These are phyloP conservation scores for Mycoemilia scoparia DNA, from an alignment of 192 early-diverging fungal genomes.

Conservation along the genomic window DNA sequence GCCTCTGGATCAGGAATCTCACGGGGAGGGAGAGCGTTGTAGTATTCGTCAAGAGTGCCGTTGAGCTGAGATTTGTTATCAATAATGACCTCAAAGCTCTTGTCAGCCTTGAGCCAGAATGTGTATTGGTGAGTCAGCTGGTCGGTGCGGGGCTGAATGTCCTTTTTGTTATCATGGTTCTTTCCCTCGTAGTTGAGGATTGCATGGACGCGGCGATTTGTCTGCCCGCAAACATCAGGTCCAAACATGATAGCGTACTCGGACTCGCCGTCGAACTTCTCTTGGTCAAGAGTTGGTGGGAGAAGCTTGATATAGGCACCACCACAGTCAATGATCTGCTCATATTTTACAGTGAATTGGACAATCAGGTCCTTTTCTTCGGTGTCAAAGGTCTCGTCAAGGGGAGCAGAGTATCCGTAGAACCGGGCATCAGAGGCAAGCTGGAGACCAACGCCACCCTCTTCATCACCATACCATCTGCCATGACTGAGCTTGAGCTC, in stretches of 20 bases:
- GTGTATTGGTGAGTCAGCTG: conserved; percentile 79
- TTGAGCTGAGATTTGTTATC: conserved; percentile 62
- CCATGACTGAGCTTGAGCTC: conserved; percentile 51
- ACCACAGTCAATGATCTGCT: conserved; percentile 77
- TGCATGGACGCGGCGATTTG: conserved; percentile 79
- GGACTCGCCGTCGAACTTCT: conserved; percentile 67
- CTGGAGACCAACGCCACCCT: conserved; percentile 49
- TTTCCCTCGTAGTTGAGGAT: conserved; percentile 91
- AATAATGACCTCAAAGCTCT: conserved; percentile 55
- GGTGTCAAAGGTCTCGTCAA: conserved; percentile 58
- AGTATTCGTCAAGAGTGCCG: conserved; percentile 62
- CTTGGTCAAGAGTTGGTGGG: conserved; percentile 58
- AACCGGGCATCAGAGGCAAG: conserved; percentile 64
- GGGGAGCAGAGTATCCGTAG: conserved; percentile 65
- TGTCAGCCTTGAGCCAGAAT: conserved; percentile 56
- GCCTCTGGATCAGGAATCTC: conserved; percentile 65
- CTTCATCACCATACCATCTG: conserved; percentile 54
- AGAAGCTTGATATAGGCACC: conserved; percentile 84
- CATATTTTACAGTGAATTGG: conserved; percentile 85
- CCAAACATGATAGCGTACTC: conserved; percentile 69
- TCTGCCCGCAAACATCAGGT: conserved; percentile 82
- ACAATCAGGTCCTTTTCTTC: conserved; percentile 67
- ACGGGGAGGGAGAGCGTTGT: conserved; percentile 61
- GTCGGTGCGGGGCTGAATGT: conserved; percentile 51
- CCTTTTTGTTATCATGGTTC: conserved; percentile 63